phyloP scores from a whole-genome alignment of 208 protist species.

The Giardia muris region DNA sequence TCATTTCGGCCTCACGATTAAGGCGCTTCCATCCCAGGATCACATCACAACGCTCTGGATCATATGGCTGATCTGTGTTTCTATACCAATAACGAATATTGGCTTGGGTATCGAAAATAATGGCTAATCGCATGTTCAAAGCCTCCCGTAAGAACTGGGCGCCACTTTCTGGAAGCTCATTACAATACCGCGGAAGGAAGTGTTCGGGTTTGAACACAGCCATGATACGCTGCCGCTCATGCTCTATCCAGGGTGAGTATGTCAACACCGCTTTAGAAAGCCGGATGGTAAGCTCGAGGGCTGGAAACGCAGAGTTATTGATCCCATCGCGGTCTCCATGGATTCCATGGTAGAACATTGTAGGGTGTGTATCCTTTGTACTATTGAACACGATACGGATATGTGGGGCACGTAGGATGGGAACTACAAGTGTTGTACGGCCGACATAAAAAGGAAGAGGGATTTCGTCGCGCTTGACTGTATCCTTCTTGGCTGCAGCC shows the following conservation, averaged over 20 bases:
- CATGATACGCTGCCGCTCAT: not conserved
- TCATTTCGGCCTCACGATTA: not conserved
- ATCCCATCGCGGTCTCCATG: not conserved
- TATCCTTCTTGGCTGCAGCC: not conserved
- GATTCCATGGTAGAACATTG: not conserved
- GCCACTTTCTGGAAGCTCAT: not conserved
- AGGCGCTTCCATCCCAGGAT: not conserved
- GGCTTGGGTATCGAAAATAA: not conserved
- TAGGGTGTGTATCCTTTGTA: not conserved
- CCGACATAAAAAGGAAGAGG: not conserved
- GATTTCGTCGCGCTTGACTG: no score
- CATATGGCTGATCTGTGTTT: not conserved
- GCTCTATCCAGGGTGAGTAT: not conserved
- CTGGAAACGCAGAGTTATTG: not conserved
- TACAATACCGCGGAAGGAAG: not conserved
- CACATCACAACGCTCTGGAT: not conserved
- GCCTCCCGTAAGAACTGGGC: not conserved
- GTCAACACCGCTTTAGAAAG: not conserved
- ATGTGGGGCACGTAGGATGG: not conserved
- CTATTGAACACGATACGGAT: not conserved
- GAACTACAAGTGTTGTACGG: not conserved
- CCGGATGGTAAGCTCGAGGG: not conserved
- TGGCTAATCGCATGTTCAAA: not conserved
- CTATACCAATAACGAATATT: not conserved
- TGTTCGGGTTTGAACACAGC: not conserved